phyloP scores from a whole-genome alignment of 805 yeast genomes.

The Yarrowia sp. region DNA sequence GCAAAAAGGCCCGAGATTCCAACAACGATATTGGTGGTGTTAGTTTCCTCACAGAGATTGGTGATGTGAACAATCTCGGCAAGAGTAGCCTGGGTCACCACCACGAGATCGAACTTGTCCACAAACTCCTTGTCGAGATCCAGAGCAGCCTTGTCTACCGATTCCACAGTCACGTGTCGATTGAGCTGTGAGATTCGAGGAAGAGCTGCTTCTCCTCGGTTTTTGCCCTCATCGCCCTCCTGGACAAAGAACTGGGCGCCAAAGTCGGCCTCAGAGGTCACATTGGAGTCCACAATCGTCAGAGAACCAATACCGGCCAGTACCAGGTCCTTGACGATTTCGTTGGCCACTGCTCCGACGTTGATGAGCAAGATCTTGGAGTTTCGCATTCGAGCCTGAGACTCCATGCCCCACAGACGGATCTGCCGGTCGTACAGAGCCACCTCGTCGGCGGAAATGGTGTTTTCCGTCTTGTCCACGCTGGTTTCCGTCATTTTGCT shows the following conservation, averaged over 20 bases:
- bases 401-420: constrained; percentile 93
- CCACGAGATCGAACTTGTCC: constrained; percentile 67
- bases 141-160: constrained; percentile 52
- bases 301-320: constrained; percentile 87
- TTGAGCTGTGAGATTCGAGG: constrained; percentile 74
- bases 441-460: constrained; percentile 65
- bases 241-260: constrained; percentile 77
- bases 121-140: constrained; percentile 52
- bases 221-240: constrained; percentile 60
- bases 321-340: constrained; percentile 80
- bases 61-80: constrained; percentile 54
- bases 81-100: constrained; percentile 67
- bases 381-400: constrained; percentile 74
- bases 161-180: constrained; percentile 68
- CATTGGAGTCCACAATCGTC: constrained; percentile 67
- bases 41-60: constrained; percentile 59
- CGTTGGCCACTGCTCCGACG: constrained; percentile 79
- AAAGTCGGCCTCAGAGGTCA: constrained; percentile 66
- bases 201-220: constrained; percentile 62
- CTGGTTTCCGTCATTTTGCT: constrained; percentile 7
- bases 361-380: constrained; percentile 75
- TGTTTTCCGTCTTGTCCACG: constrained; percentile 6
- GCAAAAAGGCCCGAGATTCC: constrained; percentile 84
- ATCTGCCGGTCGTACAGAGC: constrained; percentile 95
- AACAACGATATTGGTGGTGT: constrained; percentile 71